phyloP scores from a whole-genome alignment of 345 rosid genomes.

The Eutrema heterophyllum region DNA sequence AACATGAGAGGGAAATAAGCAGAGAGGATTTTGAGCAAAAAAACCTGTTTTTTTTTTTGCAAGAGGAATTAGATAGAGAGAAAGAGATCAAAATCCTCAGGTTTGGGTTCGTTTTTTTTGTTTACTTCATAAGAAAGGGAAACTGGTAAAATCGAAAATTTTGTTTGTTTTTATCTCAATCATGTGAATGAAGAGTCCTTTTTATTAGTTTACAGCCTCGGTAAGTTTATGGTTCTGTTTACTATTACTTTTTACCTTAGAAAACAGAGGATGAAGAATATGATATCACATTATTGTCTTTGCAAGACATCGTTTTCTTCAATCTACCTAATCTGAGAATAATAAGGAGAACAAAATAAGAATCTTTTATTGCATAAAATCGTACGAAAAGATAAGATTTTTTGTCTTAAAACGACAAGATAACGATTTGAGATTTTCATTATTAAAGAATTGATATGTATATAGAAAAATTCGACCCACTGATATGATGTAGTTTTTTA shows the following conservation, averaged over 20 bases:
- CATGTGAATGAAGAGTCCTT: neutral
- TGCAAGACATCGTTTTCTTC: slow-evolving; percentile 4
- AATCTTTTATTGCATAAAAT: slow-evolving; percentile 14
- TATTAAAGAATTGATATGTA: slow-evolving; percentile 6
- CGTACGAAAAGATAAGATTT: slow-evolving; percentile 12
- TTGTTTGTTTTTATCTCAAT: neutral
- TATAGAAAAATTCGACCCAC: neutral
- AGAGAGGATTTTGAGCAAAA: slow-evolving; percentile 15
- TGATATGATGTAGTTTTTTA: neutral
- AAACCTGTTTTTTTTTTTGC: slow-evolving; percentile 1
- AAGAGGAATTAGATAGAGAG: slow-evolving; percentile 11
- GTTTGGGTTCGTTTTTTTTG: neutral
- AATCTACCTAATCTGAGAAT: slow-evolving; percentile 13
- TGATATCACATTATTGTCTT: neutral
- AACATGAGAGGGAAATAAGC: slow-evolving; percentile 26
- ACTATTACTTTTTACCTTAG: neutral
- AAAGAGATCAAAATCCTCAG: slow-evolving; percentile 24
- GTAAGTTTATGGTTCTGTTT: neutral
- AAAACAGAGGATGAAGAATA: slow-evolving; percentile 4
- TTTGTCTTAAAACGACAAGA: slow-evolving; percentile 10
- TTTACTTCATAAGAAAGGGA: neutral
- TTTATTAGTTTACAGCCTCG: neutral
- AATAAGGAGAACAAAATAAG: neutral
- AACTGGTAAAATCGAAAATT: slow-evolving; percentile 5
- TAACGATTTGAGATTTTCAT: neutral